Evolutionary conservation across 345 rosid genomes (phyloP), one percentile per base, ranked within the genome.

Genomic region (Heritiera littoralis): DNA sequence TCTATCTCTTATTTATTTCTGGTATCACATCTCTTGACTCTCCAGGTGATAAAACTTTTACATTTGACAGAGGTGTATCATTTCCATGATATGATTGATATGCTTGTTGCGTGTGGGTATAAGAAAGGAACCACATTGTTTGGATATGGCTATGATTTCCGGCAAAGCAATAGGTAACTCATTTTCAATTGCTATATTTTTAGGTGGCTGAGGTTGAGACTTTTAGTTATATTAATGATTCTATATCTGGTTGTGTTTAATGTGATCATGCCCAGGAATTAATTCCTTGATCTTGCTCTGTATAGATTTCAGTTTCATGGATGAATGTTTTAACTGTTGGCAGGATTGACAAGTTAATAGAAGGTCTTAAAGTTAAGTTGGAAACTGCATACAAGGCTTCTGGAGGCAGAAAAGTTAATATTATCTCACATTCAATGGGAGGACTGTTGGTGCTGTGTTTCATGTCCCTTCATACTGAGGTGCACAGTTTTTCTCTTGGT

Each of bases 361-460:
- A 82, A 51, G 97, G 93, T 74, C 91, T 94, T 66, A 89, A 77
- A 74, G 85, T 77, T 76, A 92, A 88, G 87, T 74, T 94, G 86
- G 94, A 92, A 84, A 89, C 89, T 60, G 96, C 97, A 15, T 88
- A 87, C 77, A 85, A 88, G 77, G 87, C 89, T 80, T 88, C 98
- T 73, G 94, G 94, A 72, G 77, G 83, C 28, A 86, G 94, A 85
- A 92, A 92, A 88, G 89, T 92, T 79, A 90, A 81, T 78, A 79
- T 94, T 65, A 92, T 94, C 79, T 89, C 98, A 0, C 98, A 94
- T 80, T 92, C 98, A 18, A 94, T 94, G 98, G 98, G 98, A 35
- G 98, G 98, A 81, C 66, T 89, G 73, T 79, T 94, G 81, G 88
- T 94, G 70, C 76, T 86, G 9, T 94, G 96, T 84, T 91, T 94